A percentile compares a stretch with the other conserved stretches of the same genome.
Evolutionary conservation across 352 stramenopile genomes (phyloP).

Genomic region (Phytopythium kandeliae): DNA sequence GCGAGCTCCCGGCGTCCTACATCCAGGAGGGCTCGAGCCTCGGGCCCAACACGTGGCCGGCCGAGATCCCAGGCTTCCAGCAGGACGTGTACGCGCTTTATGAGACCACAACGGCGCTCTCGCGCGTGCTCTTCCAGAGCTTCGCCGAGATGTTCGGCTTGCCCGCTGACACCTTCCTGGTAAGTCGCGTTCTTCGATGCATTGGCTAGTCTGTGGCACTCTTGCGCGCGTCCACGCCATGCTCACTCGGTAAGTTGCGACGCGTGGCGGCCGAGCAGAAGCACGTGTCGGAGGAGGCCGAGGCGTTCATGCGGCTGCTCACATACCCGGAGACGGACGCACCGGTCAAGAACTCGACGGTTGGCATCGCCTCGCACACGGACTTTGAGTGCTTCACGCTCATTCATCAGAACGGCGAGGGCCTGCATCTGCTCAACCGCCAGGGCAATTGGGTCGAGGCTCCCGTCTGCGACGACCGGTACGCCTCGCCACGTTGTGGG

Average conservation of each 20-base stretch:
- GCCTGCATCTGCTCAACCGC: conserved; percentile 58
- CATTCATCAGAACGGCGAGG: conserved; percentile 77
- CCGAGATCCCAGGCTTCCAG: conserved; percentile 51
- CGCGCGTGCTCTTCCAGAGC: conserved; percentile 55
- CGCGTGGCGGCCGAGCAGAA: conserved; percentile 25
- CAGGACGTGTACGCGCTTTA: conserved; percentile 71
- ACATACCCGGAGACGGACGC: conserved; percentile 58
- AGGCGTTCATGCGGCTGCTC: conserved; percentile 75
- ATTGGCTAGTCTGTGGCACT: no score
- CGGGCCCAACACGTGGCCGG: conserved; percentile 71
- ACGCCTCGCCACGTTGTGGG: neutral
- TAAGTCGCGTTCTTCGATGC: conserved; percentile 7
- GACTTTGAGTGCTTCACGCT: conserved; percentile 86
- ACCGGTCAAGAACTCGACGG: conserved; percentile 44
- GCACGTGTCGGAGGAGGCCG: conserved; percentile 61
- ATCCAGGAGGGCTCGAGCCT: conserved; percentile 62
- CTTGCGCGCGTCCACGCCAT: no score
- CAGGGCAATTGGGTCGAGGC: conserved; percentile 63
- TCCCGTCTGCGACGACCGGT: conserved; percentile 62
- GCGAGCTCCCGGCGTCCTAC: conserved; percentile 44
- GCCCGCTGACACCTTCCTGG: conserved; percentile 51
- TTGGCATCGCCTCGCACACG: conserved; percentile 79
- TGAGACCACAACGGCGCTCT: conserved; percentile 63
- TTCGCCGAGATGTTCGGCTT: conserved; percentile 80
- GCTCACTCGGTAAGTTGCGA: conserved; percentile 7